Evolutionary conservation across 345 rosid genomes (phyloP), one percentile per base, ranked within the genome.

Genomic region (Excoecaria agallocha): DNA sequence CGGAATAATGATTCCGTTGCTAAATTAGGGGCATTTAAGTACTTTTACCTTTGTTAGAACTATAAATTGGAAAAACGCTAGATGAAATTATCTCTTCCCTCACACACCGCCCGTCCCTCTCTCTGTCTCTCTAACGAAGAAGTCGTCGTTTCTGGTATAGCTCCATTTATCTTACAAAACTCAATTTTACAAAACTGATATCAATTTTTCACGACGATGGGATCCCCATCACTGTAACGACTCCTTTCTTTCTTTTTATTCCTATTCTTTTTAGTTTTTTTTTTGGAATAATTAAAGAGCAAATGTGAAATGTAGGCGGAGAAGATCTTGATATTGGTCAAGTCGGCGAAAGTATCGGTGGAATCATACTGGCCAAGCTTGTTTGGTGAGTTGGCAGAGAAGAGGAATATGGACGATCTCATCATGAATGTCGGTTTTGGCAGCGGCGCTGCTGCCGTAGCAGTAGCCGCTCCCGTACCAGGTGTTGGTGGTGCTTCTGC

Each of bases 341-440:
- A 87, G 69, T 77, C 89, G 3, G 91, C 93, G 8, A 83, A 82
- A 39, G 51, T 89, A 68, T 0, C 77, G 3, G 82, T 87, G 22
- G 93, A 89, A 70, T 82, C 93, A 6, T 89, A 85, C 87, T 89
- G 93, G 93, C 90, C 90, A 1, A 78, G 89, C 70, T 80, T 90
- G 30, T 86, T 90, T 43, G 89, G 87, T 6, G 88, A 89, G 88
- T 76, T 90, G 12, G 80, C 85, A 1, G 89, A 87, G 80, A 88
- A 86, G 83, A 81, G 73, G 49, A 79, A 58, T 74, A 38, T 87
- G 16, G 89, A 77, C 37, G 91, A 87, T 50, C 87, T 87, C 68
- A 68, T 88, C 82, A 55, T 74, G 78, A 88, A 81, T 59, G 84
- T 82, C 57, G 89, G 89, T 11, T 62, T 89, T 35, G 87, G 87